A percentile compares a stretch with the other conserved stretches of the same genome.
Evolutionary conservation across 306 rosid species (phyloP).

Genomic region (Medicago lupulina): DNA sequence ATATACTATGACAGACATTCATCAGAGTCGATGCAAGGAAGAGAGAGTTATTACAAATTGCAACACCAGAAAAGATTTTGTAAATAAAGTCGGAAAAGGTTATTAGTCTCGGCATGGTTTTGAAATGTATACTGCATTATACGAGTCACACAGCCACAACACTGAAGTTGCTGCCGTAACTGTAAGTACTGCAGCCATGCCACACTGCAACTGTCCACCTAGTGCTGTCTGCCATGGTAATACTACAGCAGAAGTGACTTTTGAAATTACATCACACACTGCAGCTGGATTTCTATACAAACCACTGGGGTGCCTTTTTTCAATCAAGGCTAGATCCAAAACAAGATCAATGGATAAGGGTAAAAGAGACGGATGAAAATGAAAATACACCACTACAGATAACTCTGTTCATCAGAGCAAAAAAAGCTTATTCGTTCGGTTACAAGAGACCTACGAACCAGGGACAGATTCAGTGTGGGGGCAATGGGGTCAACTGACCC

Average conservation of each 20-base stretch:
- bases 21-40: slow-evolving; percentile 30
- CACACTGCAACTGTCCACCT: too few relatives aligned
- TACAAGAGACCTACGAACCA: background rate
- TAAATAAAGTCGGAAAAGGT: slow-evolving; percentile 7
- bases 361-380: background rate
- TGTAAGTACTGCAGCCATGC: too few relatives aligned
- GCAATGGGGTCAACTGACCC: too few relatives aligned
- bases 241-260: background rate
- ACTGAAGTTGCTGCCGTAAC: background rate
- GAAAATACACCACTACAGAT: background rate
- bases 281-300: slow-evolving; percentile 11
- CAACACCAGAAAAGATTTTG: background rate
- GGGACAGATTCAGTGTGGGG: too few relatives aligned
- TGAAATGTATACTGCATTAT: slow-evolving; percentile 4
- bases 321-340: slow-evolving; percentile 4
- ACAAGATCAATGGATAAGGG: background rate
- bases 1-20: slow-evolving; percentile 19
- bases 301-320: slow-evolving; percentile 1
- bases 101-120: background rate
- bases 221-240: background rate
- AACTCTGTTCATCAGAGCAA: background rate
- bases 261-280: background rate
- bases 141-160: background rate
- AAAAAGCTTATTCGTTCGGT: background rate
- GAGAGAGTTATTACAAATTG: background rate